Evolutionary conservation across 192 early-diverging fungal species (phyloP), one percentile per base, ranked within the genome.

Genomic region (Linnemannia exigua): DNA sequence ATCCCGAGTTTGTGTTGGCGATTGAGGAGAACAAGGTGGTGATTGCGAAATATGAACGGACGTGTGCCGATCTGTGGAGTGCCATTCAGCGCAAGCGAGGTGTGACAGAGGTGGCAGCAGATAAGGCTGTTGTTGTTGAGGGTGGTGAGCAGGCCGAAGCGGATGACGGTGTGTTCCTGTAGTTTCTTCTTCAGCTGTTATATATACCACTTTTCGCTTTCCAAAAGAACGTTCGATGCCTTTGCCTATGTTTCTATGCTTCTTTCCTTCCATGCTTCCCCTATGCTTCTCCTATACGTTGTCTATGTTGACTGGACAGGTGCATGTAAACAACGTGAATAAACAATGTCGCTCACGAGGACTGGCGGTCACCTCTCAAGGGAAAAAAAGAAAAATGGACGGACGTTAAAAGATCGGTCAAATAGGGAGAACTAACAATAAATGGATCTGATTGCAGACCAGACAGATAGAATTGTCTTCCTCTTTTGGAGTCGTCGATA

Each of bases 1-100:
- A 86, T 41, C 84, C 84, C 66, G 84, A 86, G 50, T 86, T 86
- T 74, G 44, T 86, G 66, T 28, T 80, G 28, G 84, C 84, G 61
- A 86, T 86, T 46, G 78, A 86, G 17, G 84, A 86, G 66, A 86
- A 86, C 66, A 72, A 77, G 63, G 74, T 28, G 15, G 70, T 86
- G 41, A 86, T 86, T 58, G 74, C 38, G 1, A 86, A 86, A 50
- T 86, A 86, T 11, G 74, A 80, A 17, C 33, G 36, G n/a, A 80
- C 70, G 2, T 86, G 84, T 31, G 74, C 28, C 9, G 38, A 76
- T 3, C 38, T 86, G 48, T 77, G 44, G 66, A 66, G 22, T 5
- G 74, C 74, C 17, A 86, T 86, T 28, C 72, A 52, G 16, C 72
- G 61, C 31, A 79, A 75, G 50, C 78, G 79, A 44, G 78, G 51